A percentile compares a stretch with the other conserved stretches of the same genome.
Evolutionary conservation across 495 filamentous ascomycete genomes (phyloP).

Genomic region (Talaromyces proteolyticus): DNA sequence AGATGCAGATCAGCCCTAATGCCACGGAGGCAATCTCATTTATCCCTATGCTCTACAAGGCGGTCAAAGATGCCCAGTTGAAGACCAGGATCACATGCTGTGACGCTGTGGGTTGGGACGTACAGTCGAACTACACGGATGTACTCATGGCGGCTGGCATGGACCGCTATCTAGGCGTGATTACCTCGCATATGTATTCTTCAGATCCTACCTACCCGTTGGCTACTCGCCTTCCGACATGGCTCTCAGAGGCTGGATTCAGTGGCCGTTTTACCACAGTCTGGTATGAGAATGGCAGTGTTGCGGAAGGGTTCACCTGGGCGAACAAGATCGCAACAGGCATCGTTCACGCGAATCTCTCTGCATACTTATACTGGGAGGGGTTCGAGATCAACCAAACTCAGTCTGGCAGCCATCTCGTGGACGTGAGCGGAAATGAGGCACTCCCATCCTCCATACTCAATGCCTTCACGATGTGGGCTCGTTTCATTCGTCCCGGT

Average conservation of each 20-base stretch:
- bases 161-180: conserved; percentile 29
- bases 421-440: neutral
- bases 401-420: conserved; percentile 5
- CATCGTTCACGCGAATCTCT: conserved; percentile 34
- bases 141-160: conserved; percentile 34
- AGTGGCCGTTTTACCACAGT: conserved; percentile 36
- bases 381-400: conserved; percentile 5
- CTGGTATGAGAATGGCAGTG: conserved; percentile 41
- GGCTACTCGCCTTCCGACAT: conserved; percentile 31
- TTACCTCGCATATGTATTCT: conserved; percentile 46
- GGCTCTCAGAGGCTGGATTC: conserved; percentile 49
- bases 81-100: conserved; percentile 40
- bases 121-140: conserved; percentile 27
- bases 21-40: conserved; percentile 45
- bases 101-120: conserved; percentile 45
- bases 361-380: conserved; percentile 46
- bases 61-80: conserved; percentile 29
- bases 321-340: conserved; percentile 44
- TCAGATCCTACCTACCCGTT: conserved; percentile 27
- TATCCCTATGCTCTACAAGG: conserved; percentile 35
- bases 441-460: conserved; percentile 12
- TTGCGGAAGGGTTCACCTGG: conserved; percentile 50
- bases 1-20: conserved; percentile 30
- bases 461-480: conserved; percentile 45
- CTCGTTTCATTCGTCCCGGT: conserved; percentile 34